Conservation (phyloP, 768 basidiomycete species). For the Gymnopilus junonius region DNA sequence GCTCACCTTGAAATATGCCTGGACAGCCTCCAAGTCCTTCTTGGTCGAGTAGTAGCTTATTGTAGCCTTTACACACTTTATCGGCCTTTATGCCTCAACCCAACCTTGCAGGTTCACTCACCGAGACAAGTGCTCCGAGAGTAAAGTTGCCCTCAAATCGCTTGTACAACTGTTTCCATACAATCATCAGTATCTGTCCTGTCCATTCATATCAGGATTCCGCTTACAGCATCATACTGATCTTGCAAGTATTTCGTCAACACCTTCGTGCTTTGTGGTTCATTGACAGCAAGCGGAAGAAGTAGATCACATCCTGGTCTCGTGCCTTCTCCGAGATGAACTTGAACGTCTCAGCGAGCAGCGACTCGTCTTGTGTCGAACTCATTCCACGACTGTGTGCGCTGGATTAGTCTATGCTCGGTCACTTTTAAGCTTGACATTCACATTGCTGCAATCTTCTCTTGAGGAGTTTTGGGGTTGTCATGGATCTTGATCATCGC, state of each 20-base stretch:
- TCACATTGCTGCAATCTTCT: slow-evolving; percentile 73
- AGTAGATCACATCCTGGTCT: slow-evolving; percentile 67
- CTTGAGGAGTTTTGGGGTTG: slow-evolving; percentile 74
- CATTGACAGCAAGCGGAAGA: slow-evolving; percentile 57
- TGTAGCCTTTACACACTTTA: slow-evolving; percentile 28
- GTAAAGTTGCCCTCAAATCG: slow-evolving; percentile 75
- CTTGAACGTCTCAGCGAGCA: slow-evolving; percentile 65
- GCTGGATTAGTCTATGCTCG: background rate
- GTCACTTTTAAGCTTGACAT: slow-evolving; percentile 20
- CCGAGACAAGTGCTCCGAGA: slow-evolving; percentile 56
- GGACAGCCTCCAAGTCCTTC: slow-evolving; percentile 64
- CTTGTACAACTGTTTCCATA: slow-evolving; percentile 53
- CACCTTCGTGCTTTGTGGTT: slow-evolving; percentile 61
- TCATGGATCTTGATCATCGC: slow-evolving; percentile 70
- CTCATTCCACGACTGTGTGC: slow-evolving; percentile 64
- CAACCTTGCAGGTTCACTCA: slow-evolving; percentile 30
- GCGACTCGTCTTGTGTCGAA: slow-evolving; percentile 53
- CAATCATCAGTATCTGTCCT: background rate
- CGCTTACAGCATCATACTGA: slow-evolving; percentile 65
- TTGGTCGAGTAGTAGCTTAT: slow-evolving; percentile 61
- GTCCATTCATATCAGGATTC: background rate
- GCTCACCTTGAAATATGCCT: slow-evolving; percentile 77
- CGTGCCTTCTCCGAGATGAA: slow-evolving; percentile 59
- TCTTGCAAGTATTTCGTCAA: slow-evolving; percentile 68
- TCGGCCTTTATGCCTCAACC: background rate